A percentile compares a stretch with the other conserved stretches of the same genome.
Evolutionary conservation across 768 basidiomycete species (phyloP).

Genomic region (Lepiota subincarnata): DNA sequence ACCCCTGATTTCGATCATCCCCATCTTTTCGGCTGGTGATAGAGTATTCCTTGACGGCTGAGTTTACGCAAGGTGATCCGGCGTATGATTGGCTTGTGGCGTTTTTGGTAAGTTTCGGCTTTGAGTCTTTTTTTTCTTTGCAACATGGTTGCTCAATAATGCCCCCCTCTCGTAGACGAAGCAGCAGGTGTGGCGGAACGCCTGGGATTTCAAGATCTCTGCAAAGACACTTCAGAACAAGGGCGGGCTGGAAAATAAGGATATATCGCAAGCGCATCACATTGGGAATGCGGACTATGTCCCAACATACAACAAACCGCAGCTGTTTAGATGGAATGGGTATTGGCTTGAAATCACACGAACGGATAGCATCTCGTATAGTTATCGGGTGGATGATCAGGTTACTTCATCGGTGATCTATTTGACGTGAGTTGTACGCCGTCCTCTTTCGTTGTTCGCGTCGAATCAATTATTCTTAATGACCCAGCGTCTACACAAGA

Average conservation of each 20-base stretch:
- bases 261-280: constrained; percentile 11
- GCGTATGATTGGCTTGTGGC: constrained; percentile 40
- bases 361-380: constrained; percentile 10
- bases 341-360: constrained; percentile 38
- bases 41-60: constrained; percentile 37
- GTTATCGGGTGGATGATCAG: background rate
- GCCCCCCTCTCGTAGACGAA: constrained; percentile 27
- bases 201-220: constrained; percentile 38
- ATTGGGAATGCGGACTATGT: constrained; percentile 37
- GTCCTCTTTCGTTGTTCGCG: background rate
- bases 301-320: constrained; percentile 35
- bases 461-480: background rate
- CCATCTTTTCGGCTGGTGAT: too few species aligned
- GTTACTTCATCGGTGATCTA: constrained; percentile 18
- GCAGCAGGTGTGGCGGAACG: constrained; percentile 37
- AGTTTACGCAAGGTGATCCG: constrained; percentile 35
- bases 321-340: constrained; percentile 41
- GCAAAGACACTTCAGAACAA: constrained; percentile 34
- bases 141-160: background rate
- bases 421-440: constrained; percentile 29
- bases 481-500: constrained; percentile 38
- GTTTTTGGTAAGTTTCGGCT: constrained; percentile 28
- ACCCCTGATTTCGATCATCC: background rate
- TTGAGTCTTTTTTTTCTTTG: too few species aligned
- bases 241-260: constrained; percentile 30